phyloP scores from a whole-genome alignment of 2,329 filamentous ascomycete genomes.

The Penicillium janthinellum region DNA sequence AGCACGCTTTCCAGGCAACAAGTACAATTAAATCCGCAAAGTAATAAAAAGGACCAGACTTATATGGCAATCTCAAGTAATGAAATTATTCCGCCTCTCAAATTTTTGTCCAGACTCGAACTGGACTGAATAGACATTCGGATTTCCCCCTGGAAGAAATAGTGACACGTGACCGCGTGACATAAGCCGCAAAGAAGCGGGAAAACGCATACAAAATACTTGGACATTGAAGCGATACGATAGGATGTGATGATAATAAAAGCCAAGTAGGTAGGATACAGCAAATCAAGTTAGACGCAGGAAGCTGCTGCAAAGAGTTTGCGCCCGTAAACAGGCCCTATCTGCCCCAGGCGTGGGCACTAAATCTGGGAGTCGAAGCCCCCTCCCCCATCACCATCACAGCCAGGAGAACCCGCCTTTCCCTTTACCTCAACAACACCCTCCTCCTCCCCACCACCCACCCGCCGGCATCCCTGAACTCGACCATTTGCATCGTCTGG shows the following conservation, averaged over 20 bases:
- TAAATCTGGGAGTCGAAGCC: conserved; percentile 1
- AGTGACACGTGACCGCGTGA: conserved; percentile 17
- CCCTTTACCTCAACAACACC: conserved; percentile 27
- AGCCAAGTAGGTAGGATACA: not conserved
- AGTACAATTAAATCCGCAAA: no score
- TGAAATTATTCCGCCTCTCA: not conserved
- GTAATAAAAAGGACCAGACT: no score
- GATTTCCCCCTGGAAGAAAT: not conserved
- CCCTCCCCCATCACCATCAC: conserved; percentile 27
- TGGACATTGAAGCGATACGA: not conserved
- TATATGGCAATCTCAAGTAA: not conserved
- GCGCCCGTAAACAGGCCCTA: not conserved
- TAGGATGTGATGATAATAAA: not conserved
- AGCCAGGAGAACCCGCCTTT: conserved; percentile 33
- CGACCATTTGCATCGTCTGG: not conserved
- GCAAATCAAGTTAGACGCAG: not conserved
- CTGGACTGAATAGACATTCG: not conserved
- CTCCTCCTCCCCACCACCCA: conserved; percentile 11
- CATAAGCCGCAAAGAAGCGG: conserved; percentile 25
- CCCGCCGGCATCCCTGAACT: conserved; percentile 11
- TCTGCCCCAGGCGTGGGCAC: not conserved
- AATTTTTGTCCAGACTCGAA: not conserved
- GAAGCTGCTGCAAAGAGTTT: not conserved
- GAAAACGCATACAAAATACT: conserved; percentile 22
- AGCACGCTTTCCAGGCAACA: no score